These are phyloP conservation scores for Flaveria floridana DNA, from an alignment of 140 eudicot genomes.

Conservation along the genomic window DNA sequence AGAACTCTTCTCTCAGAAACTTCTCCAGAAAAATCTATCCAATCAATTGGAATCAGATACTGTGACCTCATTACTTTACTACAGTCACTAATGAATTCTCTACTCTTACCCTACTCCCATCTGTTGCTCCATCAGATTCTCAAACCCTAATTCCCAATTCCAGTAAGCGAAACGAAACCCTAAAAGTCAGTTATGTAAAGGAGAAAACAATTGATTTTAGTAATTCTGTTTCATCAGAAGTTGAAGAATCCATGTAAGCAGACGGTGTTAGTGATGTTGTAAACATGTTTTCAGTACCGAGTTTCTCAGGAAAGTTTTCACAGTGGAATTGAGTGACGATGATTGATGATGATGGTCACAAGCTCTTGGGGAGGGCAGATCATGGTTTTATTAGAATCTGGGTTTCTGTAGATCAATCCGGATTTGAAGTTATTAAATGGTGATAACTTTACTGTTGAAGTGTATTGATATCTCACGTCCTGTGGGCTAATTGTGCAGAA, in stretches of 20 bases:
- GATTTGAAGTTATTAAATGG: constrained; percentile 18
- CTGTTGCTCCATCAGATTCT: constrained; percentile 16
- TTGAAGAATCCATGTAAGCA: constrained; percentile 34
- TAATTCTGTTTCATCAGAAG: constrained; percentile 32
- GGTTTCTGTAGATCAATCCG: constrained; percentile 53
- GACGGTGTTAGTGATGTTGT: not conserved
- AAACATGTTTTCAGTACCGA: constrained; percentile 58
- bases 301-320: constrained; percentile 59
- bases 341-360: constrained; percentile 38
- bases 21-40: constrained; percentile 48
- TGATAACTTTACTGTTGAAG: constrained; percentile 31
- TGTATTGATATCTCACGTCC: too few relatives aligned
- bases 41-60: constrained; percentile 58
- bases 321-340: constrained; percentile 49
- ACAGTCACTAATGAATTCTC: constrained; percentile 36
- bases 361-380: constrained; percentile 58
- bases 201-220: constrained; percentile 23
- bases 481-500: too few relatives aligned
- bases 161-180: constrained; percentile 12
- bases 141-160: constrained; percentile 18
- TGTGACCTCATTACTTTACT: constrained; percentile 64
- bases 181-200: constrained; percentile 12
- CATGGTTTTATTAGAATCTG: constrained; percentile 73
- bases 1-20: constrained; percentile 39
- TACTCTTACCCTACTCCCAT: not conserved